phyloP scores from a whole-genome alignment of 148 eudicot genomes.

The Camellia sinensis region DNA sequence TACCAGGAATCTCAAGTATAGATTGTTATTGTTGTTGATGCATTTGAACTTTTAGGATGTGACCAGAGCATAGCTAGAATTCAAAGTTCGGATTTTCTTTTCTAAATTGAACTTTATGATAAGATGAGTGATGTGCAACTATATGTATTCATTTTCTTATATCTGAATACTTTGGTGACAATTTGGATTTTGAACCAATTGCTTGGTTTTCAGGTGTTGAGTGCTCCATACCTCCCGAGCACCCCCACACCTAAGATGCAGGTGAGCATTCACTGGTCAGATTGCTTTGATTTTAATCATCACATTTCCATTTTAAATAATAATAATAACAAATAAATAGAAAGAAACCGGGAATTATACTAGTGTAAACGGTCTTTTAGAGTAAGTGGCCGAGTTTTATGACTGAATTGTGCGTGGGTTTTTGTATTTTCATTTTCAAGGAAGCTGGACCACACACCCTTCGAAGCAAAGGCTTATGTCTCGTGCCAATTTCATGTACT shows the following conservation, averaged over 20 bases:
- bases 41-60: not conserved
- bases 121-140: too few species aligned
- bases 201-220: constrained; percentile 54
- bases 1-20: not conserved
- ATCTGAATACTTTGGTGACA: not conserved
- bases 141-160: not conserved
- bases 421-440: too few species aligned
- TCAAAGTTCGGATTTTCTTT: not conserved
- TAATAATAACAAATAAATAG: too few species aligned
- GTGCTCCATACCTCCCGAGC: constrained; percentile 76
- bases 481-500: too few species aligned
- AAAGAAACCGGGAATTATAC: too few species aligned
- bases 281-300: not conserved
- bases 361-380: too few species aligned
- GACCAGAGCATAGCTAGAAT: not conserved
- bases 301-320: too few species aligned
- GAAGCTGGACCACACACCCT: too few species aligned
- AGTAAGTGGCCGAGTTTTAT: too few species aligned
- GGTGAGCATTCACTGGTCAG: constrained; percentile 35
- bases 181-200: not conserved
- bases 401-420: too few species aligned
- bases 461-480: too few species aligned
- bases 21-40: not conserved
- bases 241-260: constrained; percentile 36
- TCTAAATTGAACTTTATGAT: not conserved